A percentile compares a stretch with the other conserved stretches of the same genome.
Evolutionary conservation across 805 yeast genomes (phyloP).

Genomic region (Hanseniaspora occidentalis): DNA sequence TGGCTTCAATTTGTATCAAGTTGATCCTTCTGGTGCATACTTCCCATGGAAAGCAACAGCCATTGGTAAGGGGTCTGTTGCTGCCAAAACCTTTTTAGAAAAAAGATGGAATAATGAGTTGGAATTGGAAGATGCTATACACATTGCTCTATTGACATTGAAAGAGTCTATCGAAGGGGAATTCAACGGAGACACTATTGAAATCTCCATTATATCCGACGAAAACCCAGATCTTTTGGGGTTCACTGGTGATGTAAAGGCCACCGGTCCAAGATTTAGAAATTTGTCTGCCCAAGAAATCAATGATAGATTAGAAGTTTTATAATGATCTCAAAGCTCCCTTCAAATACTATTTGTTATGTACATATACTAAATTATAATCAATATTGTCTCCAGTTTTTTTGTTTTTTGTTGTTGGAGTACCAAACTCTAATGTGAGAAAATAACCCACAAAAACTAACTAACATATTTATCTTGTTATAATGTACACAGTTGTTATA

Average conservation of each 20-base stretch:
- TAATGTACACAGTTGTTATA: neutral
- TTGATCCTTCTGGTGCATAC: slow-evolving; percentile 95
- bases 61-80: slow-evolving; percentile 87
- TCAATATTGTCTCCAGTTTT: no score
- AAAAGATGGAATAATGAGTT: slow-evolving; percentile 97
- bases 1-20: slow-evolving; percentile 78
- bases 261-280: slow-evolving; percentile 82
- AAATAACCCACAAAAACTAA: slow-evolving; percentile 1
- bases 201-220: slow-evolving; percentile 75
- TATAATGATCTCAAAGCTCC: no score
- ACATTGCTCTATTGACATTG: slow-evolving; percentile 84
- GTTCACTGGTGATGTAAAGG: slow-evolving; percentile 64
- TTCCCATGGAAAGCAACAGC: slow-evolving; percentile 99
- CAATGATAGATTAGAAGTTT: slow-evolving; percentile 87
- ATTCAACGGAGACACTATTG: slow-evolving; percentile 92
- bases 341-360: neutral
- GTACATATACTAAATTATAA: neutral
- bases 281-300: slow-evolving; percentile 82
- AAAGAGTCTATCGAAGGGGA: slow-evolving; percentile 98
- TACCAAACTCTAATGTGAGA: neutral
- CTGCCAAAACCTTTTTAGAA: slow-evolving; percentile 96
- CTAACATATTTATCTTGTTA: neutral
- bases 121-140: slow-evolving; percentile 96
- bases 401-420: no score
- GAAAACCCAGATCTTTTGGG: slow-evolving; percentile 76